phyloP scores from a whole-genome alignment of 139 green algal genomes.

The Chlorella ohadii region DNA sequence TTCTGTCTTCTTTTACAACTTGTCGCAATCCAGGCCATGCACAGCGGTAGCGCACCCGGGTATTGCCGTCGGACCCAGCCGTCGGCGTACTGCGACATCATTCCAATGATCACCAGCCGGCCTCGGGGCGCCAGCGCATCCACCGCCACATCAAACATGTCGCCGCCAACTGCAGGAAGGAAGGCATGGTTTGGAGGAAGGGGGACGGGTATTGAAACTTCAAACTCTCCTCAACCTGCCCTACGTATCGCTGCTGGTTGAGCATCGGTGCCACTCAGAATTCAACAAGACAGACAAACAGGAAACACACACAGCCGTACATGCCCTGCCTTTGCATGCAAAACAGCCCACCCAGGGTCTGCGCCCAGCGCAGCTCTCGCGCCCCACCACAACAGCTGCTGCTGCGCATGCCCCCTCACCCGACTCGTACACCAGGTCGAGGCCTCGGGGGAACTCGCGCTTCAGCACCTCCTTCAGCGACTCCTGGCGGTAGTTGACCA shows the following conservation, averaged over 20 bases:
- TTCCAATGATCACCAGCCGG: slow-evolving; percentile 81
- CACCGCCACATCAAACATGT: slow-evolving; percentile 79
- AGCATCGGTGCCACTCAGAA: too few species aligned
- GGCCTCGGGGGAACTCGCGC: slow-evolving; percentile 63
- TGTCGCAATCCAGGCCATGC: too few species aligned
- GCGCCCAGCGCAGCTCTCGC: too few species aligned
- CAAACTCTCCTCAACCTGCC: too few species aligned
- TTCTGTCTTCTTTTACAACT: too few species aligned
- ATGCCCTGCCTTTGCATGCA: too few species aligned
- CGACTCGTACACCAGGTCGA: slow-evolving; percentile 77
- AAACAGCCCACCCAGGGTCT: too few species aligned
- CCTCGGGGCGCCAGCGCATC: slow-evolving; percentile 70
- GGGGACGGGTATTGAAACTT: too few species aligned
- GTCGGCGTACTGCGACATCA: slow-evolving; percentile 64
- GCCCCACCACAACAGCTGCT: too few species aligned
- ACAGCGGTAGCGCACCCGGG: neutral
- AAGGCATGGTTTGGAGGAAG: neutral
- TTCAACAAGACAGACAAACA: too few species aligned
- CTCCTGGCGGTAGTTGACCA: slow-evolving; percentile 88
- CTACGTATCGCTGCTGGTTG: too few species aligned
- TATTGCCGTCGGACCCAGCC: slow-evolving; percentile 47
- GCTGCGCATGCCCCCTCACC: neutral
- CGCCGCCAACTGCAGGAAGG: slow-evolving; percentile 61
- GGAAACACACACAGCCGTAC: too few species aligned
- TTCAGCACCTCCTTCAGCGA: slow-evolving; percentile 61